Evolutionary conservation across 345 rosid genomes (phyloP), one percentile per base, ranked within the genome.

Genomic region (Syzygium jambos): DNA sequence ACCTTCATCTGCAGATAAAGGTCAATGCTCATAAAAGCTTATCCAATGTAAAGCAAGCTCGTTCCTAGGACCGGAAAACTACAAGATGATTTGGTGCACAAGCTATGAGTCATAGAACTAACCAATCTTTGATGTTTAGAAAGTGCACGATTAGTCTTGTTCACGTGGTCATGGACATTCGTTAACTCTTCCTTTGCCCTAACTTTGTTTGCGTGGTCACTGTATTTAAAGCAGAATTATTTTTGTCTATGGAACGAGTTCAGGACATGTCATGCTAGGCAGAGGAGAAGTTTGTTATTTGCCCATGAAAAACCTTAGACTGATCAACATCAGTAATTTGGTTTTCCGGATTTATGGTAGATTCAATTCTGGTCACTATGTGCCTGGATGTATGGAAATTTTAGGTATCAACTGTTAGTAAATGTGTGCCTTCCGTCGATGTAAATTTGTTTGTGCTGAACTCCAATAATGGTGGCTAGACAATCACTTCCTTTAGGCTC

Each of bases 11-110:
- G 27, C 22, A 25, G 86, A 51, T 73, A 85, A 38, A 84, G 91
- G 91, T 92, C 25, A 89, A 91, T 68, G 19, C 78, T 68, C 23
- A 1, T 9, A 68, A 34, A 68, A 9, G 78, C 25, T 17, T 68
- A 17, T 34, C 3, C 46, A 68, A 34, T 68, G 54, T 34, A 52
- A 89, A 14, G 86, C 12, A 22, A 16, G 73, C 52, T 30, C 51
- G 23, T 16, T 38, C 78, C 80, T n/a, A 46, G 46, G 78, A 68
- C 25, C 17, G 25, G 46, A 34, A 68, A 34, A 34, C 46, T 34
- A 16, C 27, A 38, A 8, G 25, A 68, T 34, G 5, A 38, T 68
- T 34, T 68, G 22, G 43, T 16, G 3, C 9, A 68, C 43, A 68
- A 34, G 78, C 12, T 9, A 30, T 65, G 5, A 68, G 25, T 9